Evolutionary conservation across 2,329 filamentous ascomycete genomes (phyloP).

Genomic region (Fusarium nodosum): DNA sequence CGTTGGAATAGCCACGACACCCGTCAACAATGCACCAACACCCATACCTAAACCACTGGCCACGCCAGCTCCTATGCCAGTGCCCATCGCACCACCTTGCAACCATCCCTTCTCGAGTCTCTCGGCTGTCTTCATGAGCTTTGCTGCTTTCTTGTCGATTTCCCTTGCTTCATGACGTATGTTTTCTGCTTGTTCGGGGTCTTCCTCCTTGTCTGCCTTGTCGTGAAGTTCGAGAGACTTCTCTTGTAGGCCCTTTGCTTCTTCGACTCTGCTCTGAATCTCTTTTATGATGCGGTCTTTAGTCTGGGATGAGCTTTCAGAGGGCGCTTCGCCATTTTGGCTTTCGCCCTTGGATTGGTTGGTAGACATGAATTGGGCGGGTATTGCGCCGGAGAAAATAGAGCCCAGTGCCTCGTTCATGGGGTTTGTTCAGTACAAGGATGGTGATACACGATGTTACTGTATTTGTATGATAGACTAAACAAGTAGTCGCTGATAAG

Average conservation of each 20-base stretch:
- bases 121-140: conserved; percentile 44
- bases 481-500: background rate
- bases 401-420: conserved; percentile 32
- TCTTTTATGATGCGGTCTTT: conserved; percentile 38
- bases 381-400: conserved; percentile 32
- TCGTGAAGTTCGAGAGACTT: conserved; percentile 39
- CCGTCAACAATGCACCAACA: conserved; percentile 39
- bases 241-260: conserved; percentile 32
- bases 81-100: conserved; percentile 43
- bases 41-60: conserved; percentile 39
- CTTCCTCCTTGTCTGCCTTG: conserved; percentile 28
- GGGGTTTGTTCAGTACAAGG: background rate
- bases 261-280: conserved; percentile 34
- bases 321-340: conserved; percentile 12
- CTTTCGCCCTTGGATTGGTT: conserved; percentile 11
- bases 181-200: conserved; percentile 31
- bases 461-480: background rate
- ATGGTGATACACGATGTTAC: background rate
- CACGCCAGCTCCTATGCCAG: conserved; percentile 42
- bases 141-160: conserved; percentile 42
- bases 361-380: conserved; percentile 30
- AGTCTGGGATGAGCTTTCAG: conserved; percentile 10
- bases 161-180: conserved; percentile 32
- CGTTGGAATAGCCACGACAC: conserved; percentile 42
- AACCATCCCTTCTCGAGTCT: conserved; percentile 41